Evolutionary conservation across 2,329 filamentous ascomycete genomes (phyloP).

Genomic region (Ceratocystis cacaofunesta): DNA sequence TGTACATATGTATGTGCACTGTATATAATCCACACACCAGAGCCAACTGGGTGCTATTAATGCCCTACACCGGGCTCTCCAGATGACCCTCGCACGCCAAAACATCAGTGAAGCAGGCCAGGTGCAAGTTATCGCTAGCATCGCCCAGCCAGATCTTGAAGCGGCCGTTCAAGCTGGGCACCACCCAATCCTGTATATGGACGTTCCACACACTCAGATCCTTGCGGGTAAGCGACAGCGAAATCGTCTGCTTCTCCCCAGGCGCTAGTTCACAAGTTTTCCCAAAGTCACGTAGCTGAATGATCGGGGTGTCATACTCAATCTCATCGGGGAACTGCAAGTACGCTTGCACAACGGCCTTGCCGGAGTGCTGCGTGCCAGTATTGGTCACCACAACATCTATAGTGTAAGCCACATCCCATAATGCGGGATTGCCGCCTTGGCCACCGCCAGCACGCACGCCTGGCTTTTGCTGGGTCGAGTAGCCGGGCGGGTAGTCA

Average conservation of each 20-base stretch:
- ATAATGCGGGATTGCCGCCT: slow-evolving; percentile 54
- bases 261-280: slow-evolving; percentile 43
- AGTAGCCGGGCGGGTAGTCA: slow-evolving; percentile 52
- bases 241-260: slow-evolving; percentile 38
- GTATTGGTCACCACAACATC: slow-evolving; percentile 38
- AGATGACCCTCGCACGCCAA: slow-evolving; percentile 22
- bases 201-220: slow-evolving; percentile 64
- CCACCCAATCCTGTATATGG: slow-evolving; percentile 51
- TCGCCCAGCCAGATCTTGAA: slow-evolving; percentile 29
- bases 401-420: slow-evolving; percentile 32
- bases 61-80: slow-evolving; percentile 10
- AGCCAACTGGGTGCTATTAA: neutral
- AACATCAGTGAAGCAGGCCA: slow-evolving; percentile 23
- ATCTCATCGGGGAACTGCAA: slow-evolving; percentile 28
- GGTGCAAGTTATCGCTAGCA: slow-evolving; percentile 25
- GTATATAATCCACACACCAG: neutral
- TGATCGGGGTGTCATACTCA: slow-evolving; percentile 46
- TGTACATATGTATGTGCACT: neutral
- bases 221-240: slow-evolving; percentile 46
- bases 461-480: slow-evolving; percentile 29
- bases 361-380: slow-evolving; percentile 30
- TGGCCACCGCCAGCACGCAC: slow-evolving; percentile 52
- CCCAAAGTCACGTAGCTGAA: slow-evolving; percentile 57
- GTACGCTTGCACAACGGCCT: slow-evolving; percentile 33
- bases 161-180: slow-evolving; percentile 26